Evolutionary conservation across 805 yeast species (phyloP).

Genomic region (Peterozyma xylosa): DNA sequence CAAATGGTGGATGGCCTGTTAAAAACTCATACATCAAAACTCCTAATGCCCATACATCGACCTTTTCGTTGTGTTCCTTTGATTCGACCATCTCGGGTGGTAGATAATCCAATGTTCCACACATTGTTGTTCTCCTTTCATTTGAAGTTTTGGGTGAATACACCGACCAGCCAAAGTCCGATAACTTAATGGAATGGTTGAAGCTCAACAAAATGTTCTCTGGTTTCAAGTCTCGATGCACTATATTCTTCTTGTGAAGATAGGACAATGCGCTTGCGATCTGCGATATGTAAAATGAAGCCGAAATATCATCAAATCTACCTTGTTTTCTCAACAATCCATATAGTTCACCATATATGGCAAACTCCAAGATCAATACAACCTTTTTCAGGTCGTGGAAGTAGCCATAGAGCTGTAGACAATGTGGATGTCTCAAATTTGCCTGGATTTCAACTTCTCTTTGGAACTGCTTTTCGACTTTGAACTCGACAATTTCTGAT

Average conservation of each 20-base stretch:
- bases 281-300: conserved; percentile 76
- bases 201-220: conserved; percentile 80
- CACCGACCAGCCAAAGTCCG: conserved; percentile 97
- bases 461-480: conserved; percentile 77
- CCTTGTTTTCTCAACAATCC: conserved; percentile 58
- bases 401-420: conserved; percentile 76
- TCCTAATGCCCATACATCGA: conserved; percentile 93
- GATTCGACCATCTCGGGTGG: conserved; percentile 95
- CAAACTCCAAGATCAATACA: conserved; percentile 77
- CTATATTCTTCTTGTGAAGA: conserved; percentile 71
- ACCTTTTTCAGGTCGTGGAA: conserved; percentile 78
- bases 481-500: conserved; percentile 63
- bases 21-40: conserved; percentile 78
- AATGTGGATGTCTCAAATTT: conserved; percentile 67
- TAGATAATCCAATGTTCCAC: conserved; percentile 91
- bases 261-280: conserved; percentile 74
- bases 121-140: conserved; percentile 64
- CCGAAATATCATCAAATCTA: conserved; percentile 63
- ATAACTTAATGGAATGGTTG: conserved; percentile 70
- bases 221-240: conserved; percentile 92
- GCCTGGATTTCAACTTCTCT: conserved; percentile 92
- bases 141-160: conserved; percentile 40
- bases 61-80: conserved; percentile 66
- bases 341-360: conserved; percentile 82
- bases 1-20: conserved; percentile 90